Base-by-base conservation (phyloP, 1,284 basidiomycete species). In the Naganishia sp. region DNA sequence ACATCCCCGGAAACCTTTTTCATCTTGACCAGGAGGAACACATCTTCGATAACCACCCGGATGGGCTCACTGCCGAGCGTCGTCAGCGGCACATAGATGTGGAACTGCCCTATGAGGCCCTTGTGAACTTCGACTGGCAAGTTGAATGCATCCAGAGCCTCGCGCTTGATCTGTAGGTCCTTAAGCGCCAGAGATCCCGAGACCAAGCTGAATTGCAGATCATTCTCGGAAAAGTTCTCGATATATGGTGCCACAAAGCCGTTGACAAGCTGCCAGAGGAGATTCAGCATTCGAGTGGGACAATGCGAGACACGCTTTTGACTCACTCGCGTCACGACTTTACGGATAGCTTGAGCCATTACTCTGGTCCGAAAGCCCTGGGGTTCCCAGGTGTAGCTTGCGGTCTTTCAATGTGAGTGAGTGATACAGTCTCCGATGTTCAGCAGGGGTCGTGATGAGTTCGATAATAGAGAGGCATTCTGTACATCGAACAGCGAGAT, bases 111-210 rank as follows among this genome's bases (percentile, higher is more conserved):
- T 57, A 99, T 86, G 79, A 95, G 88, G 48, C 94, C 91, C 83
- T 99, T 93, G 23, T 93, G 83, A 36, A 99, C 94, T 81, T 99
- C 94, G 4, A 99, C 88, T 0, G 97, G 97, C 21, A 99, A 83
- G 65, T 92, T 86, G 77, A 99, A 96, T 78, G 97, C 94, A 81
- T 99, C 96, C 66, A 99, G 83, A 0, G 92, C 93, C 50, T 90
- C 90, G 79, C 89, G 94, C 83, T 97, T 99, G 72, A 99, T 84
- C 56, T 88, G 88, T 55, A 99, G 81, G 72, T 89, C 89, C 46
- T 86, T 84, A 42, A 55, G 48, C 10, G 33, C 45, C 15, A 56
- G 49, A 48, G 43, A 65, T 15, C 59, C 59, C 15, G 59, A 61
- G 15, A 54, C 61, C 50, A 59, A 53, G 64, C 54, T 59, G 31